Conservation (phyloP, 2,329 filamentous ascomycete species). For the Aspergillus hiratsukae region DNA sequence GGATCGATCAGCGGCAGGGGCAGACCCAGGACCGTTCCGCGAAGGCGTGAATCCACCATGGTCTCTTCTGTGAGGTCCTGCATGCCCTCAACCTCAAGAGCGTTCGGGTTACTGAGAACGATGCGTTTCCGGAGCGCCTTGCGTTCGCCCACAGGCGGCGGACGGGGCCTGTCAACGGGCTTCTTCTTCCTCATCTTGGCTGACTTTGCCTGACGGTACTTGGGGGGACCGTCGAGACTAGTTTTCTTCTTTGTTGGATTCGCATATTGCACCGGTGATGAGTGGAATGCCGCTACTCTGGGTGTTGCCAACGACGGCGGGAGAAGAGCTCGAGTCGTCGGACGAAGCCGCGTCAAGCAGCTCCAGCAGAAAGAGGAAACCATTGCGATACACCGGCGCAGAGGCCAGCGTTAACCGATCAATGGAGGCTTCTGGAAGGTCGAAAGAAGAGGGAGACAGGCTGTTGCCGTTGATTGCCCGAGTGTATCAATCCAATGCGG, state of each 20-base stretch:
- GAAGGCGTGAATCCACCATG: constrained; percentile 51
- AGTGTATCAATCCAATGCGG: constrained; percentile 4
- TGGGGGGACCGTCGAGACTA: constrained; percentile 22
- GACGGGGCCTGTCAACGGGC: constrained; percentile 45
- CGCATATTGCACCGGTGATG: constrained; percentile 36
- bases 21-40: constrained; percentile 66
- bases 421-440: constrained; percentile 16
- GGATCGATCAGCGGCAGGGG: constrained; percentile 69
- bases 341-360: constrained; percentile 50
- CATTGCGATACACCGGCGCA: constrained; percentile 43
- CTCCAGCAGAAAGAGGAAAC: constrained; percentile 56
- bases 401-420: constrained; percentile 26
- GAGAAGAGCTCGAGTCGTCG: constrained; percentile 34
- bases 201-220: constrained; percentile 36
- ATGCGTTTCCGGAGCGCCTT: constrained; percentile 85
- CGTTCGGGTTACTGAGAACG: constrained; percentile 90
- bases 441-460: constrained; percentile 11
- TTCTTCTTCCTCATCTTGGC: constrained; percentile 45
- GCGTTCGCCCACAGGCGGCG: constrained; percentile 71
- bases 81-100: constrained; percentile 69
- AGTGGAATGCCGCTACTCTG: constrained; percentile 46
- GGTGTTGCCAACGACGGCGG: constrained; percentile 42
- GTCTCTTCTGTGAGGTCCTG: constrained; percentile 55
- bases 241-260: constrained; percentile 49
- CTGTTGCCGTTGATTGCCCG: constrained; percentile 16